Base-by-base conservation (phyloP, 2,329 filamentous ascomycete genomes). In the Colletotrichum shisoi region DNA sequence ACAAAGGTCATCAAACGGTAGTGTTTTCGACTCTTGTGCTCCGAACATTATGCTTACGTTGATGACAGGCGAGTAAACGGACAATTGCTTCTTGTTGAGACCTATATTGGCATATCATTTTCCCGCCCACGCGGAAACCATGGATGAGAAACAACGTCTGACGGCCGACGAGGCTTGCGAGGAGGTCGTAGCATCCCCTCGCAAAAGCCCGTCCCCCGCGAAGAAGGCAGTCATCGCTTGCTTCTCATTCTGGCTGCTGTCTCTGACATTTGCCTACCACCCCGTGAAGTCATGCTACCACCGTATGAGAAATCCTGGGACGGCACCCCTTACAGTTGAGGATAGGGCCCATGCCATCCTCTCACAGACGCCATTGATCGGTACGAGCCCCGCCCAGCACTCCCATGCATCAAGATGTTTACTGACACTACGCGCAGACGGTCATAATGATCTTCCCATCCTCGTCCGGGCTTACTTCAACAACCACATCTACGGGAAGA, bases 401-500 rank as follows among this genome's bases (percentile, higher is more conserved):
- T 15, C 15, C 13, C 5, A 7, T 9, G 19, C 13, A 7, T 34
- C 67, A 67, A 13, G 34, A 17, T 15, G 21, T 11, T 45, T 21
- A 40, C 19, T 58, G 34, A 54, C 37, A 52, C 40, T 46, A 48
- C 27, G 44, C 11, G 2, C 70, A 94, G 94, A 97, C 77, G 94
- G 94, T 0, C 94, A 97, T 76, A 91, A 96, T 79, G 94, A 98
- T 76, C 84, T 98, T 56, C 86, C 94, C 24, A 89, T 95, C 45
- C 77, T 90, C 34, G 82, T 97, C 59, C 87, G 93, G 44, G 78
- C 72, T 6, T 45, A 79, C 4, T 94, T 89, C 73, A 81, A 88
- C 45, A 97, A 97, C 74, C 88, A 91, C 69, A 93, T 98, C 72
- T 90, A 96, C 74, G 81, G 83, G 69, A 78, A 84, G 13, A 86